Evolutionary conservation across 805 yeast genomes (phyloP), one percentile per base, ranked within the genome.

Genomic region (Helenozyma rhizophorensis): DNA sequence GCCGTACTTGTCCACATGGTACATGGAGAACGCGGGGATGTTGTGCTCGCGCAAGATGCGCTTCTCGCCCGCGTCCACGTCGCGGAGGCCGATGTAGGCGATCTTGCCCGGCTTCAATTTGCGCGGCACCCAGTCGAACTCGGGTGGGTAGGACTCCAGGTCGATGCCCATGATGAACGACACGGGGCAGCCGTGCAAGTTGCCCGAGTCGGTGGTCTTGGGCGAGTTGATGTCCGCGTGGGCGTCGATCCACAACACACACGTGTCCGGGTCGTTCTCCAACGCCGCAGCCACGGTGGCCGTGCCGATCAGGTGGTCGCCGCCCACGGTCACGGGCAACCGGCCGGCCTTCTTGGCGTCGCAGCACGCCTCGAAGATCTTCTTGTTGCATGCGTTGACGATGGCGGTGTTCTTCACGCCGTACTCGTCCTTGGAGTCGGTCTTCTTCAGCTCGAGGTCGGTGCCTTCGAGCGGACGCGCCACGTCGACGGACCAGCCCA

Each of bases 221-320:
- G 96, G 85, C 1, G 97, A 83, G 68, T 93, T 93, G 56, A 93
- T 82, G 58, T 90, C 98, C 13, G 97, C 96, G 58, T 90, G 98
- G 0, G 98, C 98, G 62, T 90, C 98, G 48, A 90, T 82, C 98
- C 98, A 90, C 42, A 90, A 56, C 24, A 90, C 69, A 51, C 95
- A 88, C 17, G 95, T 87, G 47, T 89, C 87, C 13, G 96, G 96
- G 56, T 82, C 69, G 43, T 76, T 73, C 12, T 75, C 76, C 42
- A 87, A 70, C 21, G 89, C 84, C 2, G 94, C 97, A 19, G 86
- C 71, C 22, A 90, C 82, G 8, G 97, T 88, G 30, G 95, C 95
- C 50, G 90, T 87, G 32, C 95, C 97, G 45, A 90, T 83, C 7
- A 96, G 87, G 58, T 90, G 98, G 61, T 90, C 98, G 33, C 98